A percentile compares a stretch with the other conserved stretches of the same genome.
Conservation (phyloP, 2,329 filamentous ascomycete genomes). For the Dactylellina cionopaga region DNA sequence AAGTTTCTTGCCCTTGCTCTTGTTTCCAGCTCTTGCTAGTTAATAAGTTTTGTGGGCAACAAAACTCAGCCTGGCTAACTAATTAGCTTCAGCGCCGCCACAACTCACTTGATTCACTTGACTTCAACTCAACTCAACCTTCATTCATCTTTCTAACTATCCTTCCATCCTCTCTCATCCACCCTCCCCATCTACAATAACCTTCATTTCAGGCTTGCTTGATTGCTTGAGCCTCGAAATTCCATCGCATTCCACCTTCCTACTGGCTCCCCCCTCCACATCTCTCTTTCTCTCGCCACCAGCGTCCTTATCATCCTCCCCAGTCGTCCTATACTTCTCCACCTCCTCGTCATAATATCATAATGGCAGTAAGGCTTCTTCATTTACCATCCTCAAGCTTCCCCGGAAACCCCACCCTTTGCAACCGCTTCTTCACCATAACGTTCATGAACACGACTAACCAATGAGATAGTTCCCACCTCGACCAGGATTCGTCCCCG, state of each 20-base stretch:
- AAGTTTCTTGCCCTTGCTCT: neutral
- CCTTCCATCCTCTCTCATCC: slow-evolving; percentile 4
- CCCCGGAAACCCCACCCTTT: neutral
- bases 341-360: slow-evolving; percentile 1
- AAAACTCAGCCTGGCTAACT: slow-evolving; percentile 23
- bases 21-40: neutral
- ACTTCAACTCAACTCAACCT: slow-evolving; percentile 41
- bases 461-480: slow-evolving; percentile 28
- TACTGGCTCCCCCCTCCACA: neutral
- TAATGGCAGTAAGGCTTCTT: slow-evolving; percentile 30
- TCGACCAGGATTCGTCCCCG: slow-evolving; percentile 22
- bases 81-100: slow-evolving; percentile 23
- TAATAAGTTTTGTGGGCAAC: slow-evolving; percentile 28
- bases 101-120: no score
- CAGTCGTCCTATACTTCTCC: neutral
- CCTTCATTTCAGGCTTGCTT: slow-evolving; percentile 22
- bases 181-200: slow-evolving; percentile 11
- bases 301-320: neutral
- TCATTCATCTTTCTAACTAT: slow-evolving; percentile 16
- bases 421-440: slow-evolving; percentile 4
- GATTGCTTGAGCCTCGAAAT: slow-evolving; percentile 27
- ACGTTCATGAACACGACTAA: slow-evolving; percentile 5
- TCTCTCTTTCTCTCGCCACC: neutral
- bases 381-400: neutral
- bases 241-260: neutral